Conservation (phyloP, 352 stramenopile species). For the Phytophthora sansomeana region DNA sequence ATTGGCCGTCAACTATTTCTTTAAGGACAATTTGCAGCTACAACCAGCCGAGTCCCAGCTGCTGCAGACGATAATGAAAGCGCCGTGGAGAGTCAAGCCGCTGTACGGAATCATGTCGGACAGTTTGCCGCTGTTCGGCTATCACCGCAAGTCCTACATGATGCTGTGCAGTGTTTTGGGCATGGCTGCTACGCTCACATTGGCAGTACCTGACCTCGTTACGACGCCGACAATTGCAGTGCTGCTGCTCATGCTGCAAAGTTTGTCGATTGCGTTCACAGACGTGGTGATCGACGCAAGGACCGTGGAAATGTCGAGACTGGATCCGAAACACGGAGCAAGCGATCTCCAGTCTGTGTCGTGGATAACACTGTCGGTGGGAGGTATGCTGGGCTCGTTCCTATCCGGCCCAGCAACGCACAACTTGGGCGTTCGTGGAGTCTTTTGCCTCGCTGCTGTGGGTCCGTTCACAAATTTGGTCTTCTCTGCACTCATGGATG, state of each 20-base stretch:
- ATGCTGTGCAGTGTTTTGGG: slow-evolving; percentile 88
- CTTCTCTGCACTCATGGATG: slow-evolving; percentile 91
- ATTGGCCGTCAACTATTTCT: slow-evolving; percentile 95
- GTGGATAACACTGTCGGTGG: slow-evolving; percentile 93
- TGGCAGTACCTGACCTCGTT: slow-evolving; percentile 66
- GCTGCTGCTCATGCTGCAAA: slow-evolving; percentile 82
- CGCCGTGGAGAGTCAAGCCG: slow-evolving; percentile 97
- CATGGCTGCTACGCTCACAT: slow-evolving; percentile 55
- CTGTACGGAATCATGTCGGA: slow-evolving; percentile 97
- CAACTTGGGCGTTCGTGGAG: slow-evolving; percentile 87
- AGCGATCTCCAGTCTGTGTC: slow-evolving; percentile 95
- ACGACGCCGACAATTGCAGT: slow-evolving; percentile 61
- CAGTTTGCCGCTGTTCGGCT: slow-evolving; percentile 94
- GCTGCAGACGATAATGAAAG: slow-evolving; percentile 92
- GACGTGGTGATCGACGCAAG: slow-evolving; percentile 85
- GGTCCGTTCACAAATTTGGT: slow-evolving; percentile 91
- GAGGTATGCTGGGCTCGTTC: slow-evolving; percentile 94
- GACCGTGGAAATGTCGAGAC: slow-evolving; percentile 94
- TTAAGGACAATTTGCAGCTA: slow-evolving; percentile 97
- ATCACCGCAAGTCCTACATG: slow-evolving; percentile 96
- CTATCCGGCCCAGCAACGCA: slow-evolving; percentile 92
- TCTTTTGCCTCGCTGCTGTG: slow-evolving; percentile 92
- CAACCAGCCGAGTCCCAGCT: slow-evolving; percentile 92
- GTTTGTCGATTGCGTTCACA: slow-evolving; percentile 78
- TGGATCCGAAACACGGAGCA: slow-evolving; percentile 83